Evolutionary conservation across 768 basidiomycete species (phyloP), one percentile per base, ranked within the genome.

Genomic region (Tylopilus plumbeoviolaceoides): DNA sequence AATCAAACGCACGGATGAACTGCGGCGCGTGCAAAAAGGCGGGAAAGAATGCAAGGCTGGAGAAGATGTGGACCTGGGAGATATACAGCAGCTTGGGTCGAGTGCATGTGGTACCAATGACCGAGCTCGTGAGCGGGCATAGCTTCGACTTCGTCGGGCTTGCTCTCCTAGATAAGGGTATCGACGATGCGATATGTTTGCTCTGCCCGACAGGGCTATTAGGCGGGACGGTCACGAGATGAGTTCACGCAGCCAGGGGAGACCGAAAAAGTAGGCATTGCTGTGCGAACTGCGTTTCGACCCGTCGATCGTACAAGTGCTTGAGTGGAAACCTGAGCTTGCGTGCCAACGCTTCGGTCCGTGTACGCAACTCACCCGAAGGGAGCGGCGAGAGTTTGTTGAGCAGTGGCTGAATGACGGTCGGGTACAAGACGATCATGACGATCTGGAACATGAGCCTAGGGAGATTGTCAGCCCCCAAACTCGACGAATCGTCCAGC

Each of bases 121-220:
- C 95, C 95, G 33, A 98, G 87, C 62, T 98, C 95, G 70, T 98
- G 95, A 0, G 93, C 93, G 40, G 97, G 81, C n/a, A 99, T 92
- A 30, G 97, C 95, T 61, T 98, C 95, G 27, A 99, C 92, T 69
- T 98, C 92, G 23, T 91, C 89, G 0, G 94, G 81, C 61, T 85
- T 83, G 69, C 83, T 88, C 63, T 98, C 84, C 64, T 95, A 85
- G 70, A 98, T 93, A 58, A 99, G 80, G 1, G 95, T 98, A 62
- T 99, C 97, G 63, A 93, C 98, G 64, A 99, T 89, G 68, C 93
- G 59, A 95, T 91, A 70, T 94, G 91, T 61, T 94, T 94, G 73
- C 85, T 89, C 88, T 90, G 57, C 9, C 14, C 10, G 38, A 17
- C 1, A 12, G n/a, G 9, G 12, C 5, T n/a, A 15, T 48, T 2